A percentile compares a stretch with the other conserved stretches of the same genome.
Conservation (phyloP, 768 basidiomycete species). For the Lyophyllum decastes region DNA sequence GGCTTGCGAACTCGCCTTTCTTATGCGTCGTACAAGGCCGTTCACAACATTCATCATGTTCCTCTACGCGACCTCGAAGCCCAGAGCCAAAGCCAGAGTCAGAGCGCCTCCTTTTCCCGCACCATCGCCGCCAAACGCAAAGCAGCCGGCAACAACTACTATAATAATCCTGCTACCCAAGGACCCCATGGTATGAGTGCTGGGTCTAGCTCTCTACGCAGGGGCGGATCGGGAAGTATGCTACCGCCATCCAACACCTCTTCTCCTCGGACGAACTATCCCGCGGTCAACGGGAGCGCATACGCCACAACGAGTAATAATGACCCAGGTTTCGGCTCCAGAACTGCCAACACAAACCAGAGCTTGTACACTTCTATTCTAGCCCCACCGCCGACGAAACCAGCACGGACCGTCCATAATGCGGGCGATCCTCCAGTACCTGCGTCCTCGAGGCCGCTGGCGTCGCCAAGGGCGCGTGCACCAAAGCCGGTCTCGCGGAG, state of each 20-base stretch:
- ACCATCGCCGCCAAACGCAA: slow-evolving; percentile 63
- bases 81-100: slow-evolving; percentile 46
- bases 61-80: slow-evolving; percentile 74
- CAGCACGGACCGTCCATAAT: slow-evolving; percentile 79
- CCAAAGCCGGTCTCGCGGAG: slow-evolving; percentile 42
- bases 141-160: slow-evolving; percentile 46
- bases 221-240: slow-evolving; percentile 46
- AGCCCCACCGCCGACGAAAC: slow-evolving; percentile 74
- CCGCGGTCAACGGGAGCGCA: slow-evolving; percentile 31
- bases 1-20: slow-evolving; percentile 78
- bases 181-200: slow-evolving; percentile 33
- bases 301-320: slow-evolving; percentile 31
- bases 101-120: slow-evolving; percentile 45
- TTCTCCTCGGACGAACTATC: slow-evolving; percentile 46
- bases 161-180: slow-evolving; percentile 54
- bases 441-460: slow-evolving; percentile 46
- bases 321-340: slow-evolving; percentile 33
- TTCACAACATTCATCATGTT: slow-evolving; percentile 66
- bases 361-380: slow-evolving; percentile 76
- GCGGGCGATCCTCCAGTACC: slow-evolving; percentile 67
- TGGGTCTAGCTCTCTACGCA: slow-evolving; percentile 30
- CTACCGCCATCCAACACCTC: slow-evolving; percentile 42
- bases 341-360: slow-evolving; percentile 43
- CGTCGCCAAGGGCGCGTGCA: slow-evolving; percentile 44
- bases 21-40: slow-evolving; percentile 84